Conservation (phyloP, 1,284 basidiomycete genomes). For the Ceratobasidium sp. region DNA sequence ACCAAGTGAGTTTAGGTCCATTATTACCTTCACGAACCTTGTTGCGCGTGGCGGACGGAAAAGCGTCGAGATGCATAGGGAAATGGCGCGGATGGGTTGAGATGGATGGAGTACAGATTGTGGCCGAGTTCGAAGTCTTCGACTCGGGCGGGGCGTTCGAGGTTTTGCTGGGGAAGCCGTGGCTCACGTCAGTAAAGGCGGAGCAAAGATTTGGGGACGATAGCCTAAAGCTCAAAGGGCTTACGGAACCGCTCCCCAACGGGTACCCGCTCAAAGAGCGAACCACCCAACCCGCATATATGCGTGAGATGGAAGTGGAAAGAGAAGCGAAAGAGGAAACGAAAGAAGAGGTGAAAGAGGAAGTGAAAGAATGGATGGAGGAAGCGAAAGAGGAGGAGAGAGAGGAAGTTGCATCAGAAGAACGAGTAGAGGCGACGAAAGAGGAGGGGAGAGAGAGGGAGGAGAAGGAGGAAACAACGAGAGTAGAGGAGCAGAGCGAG, state of each 20-base stretch:
- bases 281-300: no score
- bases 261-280: neutral
- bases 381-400: neutral
- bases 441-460: neutral
- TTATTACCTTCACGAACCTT: constrained; percentile 48
- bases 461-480: neutral
- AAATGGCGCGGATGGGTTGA: constrained; percentile 53
- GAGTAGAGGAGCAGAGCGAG: neutral
- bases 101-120: constrained; percentile 46
- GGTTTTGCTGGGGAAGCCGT: constrained; percentile 57
- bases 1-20: constrained; percentile 47
- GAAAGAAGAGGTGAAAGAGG: neutral
- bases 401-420: neutral
- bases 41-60: constrained; percentile 56
- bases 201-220: constrained; percentile 55
- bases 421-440: no score
- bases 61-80: constrained; percentile 52
- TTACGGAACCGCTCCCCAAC: neutral
- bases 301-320: neutral
- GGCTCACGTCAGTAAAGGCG: constrained; percentile 52
- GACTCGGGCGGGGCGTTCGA: constrained; percentile 56
- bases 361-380: neutral
- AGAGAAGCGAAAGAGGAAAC: neutral
- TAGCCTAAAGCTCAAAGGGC: constrained; percentile 41
- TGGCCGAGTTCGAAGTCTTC: constrained; percentile 56